Evolutionary conservation across 2,329 filamentous ascomycete genomes (phyloP).

Genomic region (Purpureocillium lavendulum): DNA sequence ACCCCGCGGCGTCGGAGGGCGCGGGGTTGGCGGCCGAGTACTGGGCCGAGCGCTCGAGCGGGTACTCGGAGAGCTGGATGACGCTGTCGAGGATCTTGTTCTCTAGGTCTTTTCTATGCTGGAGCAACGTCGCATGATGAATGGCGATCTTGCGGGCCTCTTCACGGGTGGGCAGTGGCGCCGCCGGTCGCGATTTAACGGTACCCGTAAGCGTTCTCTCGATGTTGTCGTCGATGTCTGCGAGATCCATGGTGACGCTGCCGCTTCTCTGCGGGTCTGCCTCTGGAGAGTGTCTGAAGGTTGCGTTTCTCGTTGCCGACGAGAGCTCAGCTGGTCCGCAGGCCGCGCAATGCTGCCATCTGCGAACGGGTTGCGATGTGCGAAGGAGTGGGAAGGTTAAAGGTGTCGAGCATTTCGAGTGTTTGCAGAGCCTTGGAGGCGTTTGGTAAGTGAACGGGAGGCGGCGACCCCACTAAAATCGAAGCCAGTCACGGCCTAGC

Average conservation of each 20-base stretch:
- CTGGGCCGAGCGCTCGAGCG: conserved; percentile 23
- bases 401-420: too few species aligned
- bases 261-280: too few species aligned
- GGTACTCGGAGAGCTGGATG: conserved; percentile 59
- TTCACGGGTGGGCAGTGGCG: conserved; percentile 13
- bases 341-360: too few species aligned
- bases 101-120: conserved; percentile 74
- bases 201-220: conserved; percentile 50
- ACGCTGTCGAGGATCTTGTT: conserved; percentile 63
- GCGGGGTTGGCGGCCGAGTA: conserved; percentile 40
- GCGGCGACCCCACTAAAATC: not conserved
- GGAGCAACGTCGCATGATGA: conserved; percentile 73
- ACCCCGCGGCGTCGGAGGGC: conserved; percentile 50
- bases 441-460: too few species aligned
- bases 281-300: too few species aligned
- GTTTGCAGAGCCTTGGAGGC: too few species aligned
- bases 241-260: too few species aligned
- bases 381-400: too few species aligned
- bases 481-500: too few species aligned
- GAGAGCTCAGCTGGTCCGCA: too few species aligned
- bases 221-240: conserved; percentile 20
- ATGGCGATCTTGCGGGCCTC: conserved; percentile 58
- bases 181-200: conserved; percentile 27
- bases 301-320: too few species aligned
- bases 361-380: too few species aligned